A percentile compares a stretch with the other conserved stretches of the same genome.
These are phyloP conservation scores for Elongisporangium anandrum DNA, from an alignment of 352 stramenopile genomes.

Conservation along the genomic window DNA sequence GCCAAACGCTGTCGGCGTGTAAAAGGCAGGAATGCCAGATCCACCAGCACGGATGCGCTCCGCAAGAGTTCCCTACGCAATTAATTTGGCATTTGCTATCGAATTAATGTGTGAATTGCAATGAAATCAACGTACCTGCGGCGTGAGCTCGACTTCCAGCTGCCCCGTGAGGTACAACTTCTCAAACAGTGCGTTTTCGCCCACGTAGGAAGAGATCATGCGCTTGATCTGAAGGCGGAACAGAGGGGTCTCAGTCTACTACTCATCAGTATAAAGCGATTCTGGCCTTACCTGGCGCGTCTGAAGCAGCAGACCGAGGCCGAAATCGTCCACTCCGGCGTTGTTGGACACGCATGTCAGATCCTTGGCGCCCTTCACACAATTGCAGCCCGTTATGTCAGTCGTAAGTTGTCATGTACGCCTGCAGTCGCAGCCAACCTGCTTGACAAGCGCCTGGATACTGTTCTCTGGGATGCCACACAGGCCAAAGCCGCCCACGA, in stretches of 20 bases:
- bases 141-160: constrained; percentile 96
- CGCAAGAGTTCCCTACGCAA: constrained; percentile 85
- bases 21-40: constrained; percentile 95
- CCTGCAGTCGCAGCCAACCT: constrained; percentile 17
- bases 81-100: not conserved
- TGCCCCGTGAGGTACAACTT: constrained; percentile 89
- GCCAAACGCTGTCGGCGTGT: constrained; percentile 93
- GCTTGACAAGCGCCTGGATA: constrained; percentile 81
- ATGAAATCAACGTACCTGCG: constrained; percentile 45
- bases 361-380: constrained; percentile 63
- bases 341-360: constrained; percentile 92
- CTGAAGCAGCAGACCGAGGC: constrained; percentile 91
- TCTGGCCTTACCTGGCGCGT: constrained; percentile 63
- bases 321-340: constrained; percentile 92
- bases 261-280: not conserved
- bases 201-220: constrained; percentile 96
- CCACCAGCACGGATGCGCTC: constrained; percentile 90
- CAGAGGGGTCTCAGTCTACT: not conserved
- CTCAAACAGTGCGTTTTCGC: constrained; percentile 95
- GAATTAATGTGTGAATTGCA: not conserved
- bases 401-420: too few relatives aligned
- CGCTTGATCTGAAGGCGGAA: constrained; percentile 86
- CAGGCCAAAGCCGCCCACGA: constrained; percentile 89
- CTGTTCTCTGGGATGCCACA: constrained; percentile 91
- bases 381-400: not conserved